These are phyloP conservation scores for Venturia carpophila DNA, from an alignment of 2,329 filamentous ascomycete genomes.

Conservation along the genomic window DNA sequence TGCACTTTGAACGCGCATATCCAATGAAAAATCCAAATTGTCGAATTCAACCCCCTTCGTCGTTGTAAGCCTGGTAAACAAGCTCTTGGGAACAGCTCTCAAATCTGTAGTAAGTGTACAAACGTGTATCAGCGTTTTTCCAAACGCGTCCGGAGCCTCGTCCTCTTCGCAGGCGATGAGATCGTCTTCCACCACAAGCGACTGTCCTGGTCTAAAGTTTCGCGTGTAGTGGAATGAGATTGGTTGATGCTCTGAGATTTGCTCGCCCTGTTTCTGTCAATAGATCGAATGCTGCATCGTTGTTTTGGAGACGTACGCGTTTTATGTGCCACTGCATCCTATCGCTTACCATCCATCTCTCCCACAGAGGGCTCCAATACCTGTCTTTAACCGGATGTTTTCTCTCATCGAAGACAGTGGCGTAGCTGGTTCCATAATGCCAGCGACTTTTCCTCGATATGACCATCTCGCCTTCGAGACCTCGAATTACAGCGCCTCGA, in stretches of 20 bases:
- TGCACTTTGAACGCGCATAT: conserved; percentile 75
- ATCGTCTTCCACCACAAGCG: conserved; percentile 70
- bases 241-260: conserved; percentile 63
- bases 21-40: conserved; percentile 72
- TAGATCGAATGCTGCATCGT: conserved; percentile 4
- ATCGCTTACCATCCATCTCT: conserved; percentile 75
- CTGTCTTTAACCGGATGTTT: conserved; percentile 65
- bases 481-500: conserved; percentile 65
- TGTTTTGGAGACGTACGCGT: conserved; percentile 43
- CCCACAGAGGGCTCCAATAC: conserved; percentile 74
- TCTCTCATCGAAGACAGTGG: conserved; percentile 69
- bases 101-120: conserved; percentile 77
- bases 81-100: conserved; percentile 61
- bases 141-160: conserved; percentile 48
- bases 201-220: conserved; percentile 73
- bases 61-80: conserved; percentile 70
- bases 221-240: conserved; percentile 80
- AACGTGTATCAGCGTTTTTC: conserved; percentile 56
- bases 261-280: conserved; percentile 50
- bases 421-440: conserved; percentile 75
- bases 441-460: conserved; percentile 65
- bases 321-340: conserved; percentile 81
- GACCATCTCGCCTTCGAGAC: conserved; percentile 71
- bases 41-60: conserved; percentile 75
- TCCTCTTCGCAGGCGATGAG: conserved; percentile 69